Conservation (phyloP, 1,139 yeast species). For the Blastobotrys petasosporus region DNA sequence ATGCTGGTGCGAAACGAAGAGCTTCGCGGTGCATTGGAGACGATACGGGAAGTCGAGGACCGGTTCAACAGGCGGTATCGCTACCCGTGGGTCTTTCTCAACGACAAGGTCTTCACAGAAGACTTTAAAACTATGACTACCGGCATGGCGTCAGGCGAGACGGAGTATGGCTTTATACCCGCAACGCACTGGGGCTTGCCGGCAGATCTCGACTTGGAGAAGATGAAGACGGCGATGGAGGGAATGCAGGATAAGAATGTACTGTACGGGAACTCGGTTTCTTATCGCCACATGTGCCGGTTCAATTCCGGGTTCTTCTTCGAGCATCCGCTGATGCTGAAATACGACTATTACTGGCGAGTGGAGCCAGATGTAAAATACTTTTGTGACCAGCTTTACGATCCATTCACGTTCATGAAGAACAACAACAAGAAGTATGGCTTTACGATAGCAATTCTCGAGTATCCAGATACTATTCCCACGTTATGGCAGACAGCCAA, state of each 20-base stretch:
- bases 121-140: conserved; percentile 59
- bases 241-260: conserved; percentile 55
- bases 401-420: conserved; percentile 83
- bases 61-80: conserved; percentile 48
- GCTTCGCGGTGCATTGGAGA: conserved; percentile 52
- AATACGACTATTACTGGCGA: conserved; percentile 84
- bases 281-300: conserved; percentile 80
- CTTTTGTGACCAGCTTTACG: conserved; percentile 59
- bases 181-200: conserved; percentile 65
- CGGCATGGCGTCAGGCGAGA: conserved; percentile 77
- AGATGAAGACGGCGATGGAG: conserved; percentile 44
- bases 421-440: conserved; percentile 72
- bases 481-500: conserved; percentile 75
- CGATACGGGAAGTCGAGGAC: conserved; percentile 62
- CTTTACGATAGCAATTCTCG: conserved; percentile 71
- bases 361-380: conserved; percentile 89
- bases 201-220: conserved; percentile 38
- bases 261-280: conserved; percentile 67
- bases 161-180: conserved; percentile 68
- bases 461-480: conserved; percentile 78
- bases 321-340: conserved; percentile 57
- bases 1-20: conserved; percentile 71
- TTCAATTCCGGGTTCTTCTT: conserved; percentile 80
- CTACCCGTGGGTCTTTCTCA: conserved; percentile 83
- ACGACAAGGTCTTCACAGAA: conserved; percentile 70